These are phyloP conservation scores for Cryphonectria radicalis DNA, from an alignment of 2,329 filamentous ascomycete species.

Conservation along the genomic window DNA sequence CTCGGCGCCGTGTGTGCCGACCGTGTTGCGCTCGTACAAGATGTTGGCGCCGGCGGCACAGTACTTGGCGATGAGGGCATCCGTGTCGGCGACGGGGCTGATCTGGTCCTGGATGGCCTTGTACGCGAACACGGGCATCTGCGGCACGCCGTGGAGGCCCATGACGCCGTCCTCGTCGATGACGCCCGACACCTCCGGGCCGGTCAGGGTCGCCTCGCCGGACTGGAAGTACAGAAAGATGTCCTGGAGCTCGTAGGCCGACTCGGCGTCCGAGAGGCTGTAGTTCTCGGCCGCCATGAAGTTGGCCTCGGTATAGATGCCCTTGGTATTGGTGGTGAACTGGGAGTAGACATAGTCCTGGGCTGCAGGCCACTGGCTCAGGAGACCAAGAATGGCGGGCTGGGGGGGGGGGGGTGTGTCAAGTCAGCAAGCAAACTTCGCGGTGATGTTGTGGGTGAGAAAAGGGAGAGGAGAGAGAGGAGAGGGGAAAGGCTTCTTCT, in stretches of 20 bases:
- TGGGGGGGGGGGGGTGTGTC: not conserved
- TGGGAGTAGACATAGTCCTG: conserved; percentile 34
- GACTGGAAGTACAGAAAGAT: conserved; percentile 47
- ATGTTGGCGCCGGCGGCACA: conserved; percentile 49
- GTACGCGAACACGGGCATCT: conserved; percentile 52
- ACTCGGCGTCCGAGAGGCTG: conserved; percentile 37
- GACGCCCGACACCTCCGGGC: conserved; percentile 34
- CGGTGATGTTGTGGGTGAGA: too few species aligned
- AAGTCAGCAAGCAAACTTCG: not conserved
- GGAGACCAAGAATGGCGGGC: conserved; percentile 37
- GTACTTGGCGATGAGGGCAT: conserved; percentile 44
- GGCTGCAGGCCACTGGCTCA: conserved; percentile 41
- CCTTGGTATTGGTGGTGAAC: conserved; percentile 36
- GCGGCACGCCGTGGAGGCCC: conserved; percentile 46
- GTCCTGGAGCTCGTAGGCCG: conserved; percentile 41
- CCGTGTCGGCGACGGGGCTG: conserved; percentile 46
- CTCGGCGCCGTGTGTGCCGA: conserved; percentile 46
- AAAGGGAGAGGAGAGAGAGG: not conserved
- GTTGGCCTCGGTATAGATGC: conserved; percentile 39
- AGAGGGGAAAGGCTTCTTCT: too few species aligned
- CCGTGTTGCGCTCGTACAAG: conserved; percentile 47
- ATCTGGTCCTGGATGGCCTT: conserved; percentile 51
- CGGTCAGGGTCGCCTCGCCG: conserved; percentile 36
- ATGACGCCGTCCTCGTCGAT: conserved; percentile 40
- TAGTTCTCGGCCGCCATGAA: conserved; percentile 39